Conservation (phyloP, 495 filamentous ascomycete genomes). For the Aspergillus saccharolyticus region DNA sequence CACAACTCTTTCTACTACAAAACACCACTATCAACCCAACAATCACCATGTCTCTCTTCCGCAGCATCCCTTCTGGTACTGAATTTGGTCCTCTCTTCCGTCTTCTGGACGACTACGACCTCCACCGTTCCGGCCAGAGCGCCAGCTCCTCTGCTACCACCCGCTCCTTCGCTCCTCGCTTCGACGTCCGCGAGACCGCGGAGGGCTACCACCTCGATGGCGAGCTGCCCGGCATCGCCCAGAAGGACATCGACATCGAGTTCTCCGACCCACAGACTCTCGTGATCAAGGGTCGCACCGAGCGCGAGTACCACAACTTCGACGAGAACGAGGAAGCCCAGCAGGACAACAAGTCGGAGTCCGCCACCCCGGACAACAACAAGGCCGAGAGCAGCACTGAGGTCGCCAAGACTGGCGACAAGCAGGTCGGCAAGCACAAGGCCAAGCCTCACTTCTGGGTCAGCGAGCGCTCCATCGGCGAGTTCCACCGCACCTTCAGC, state of each 20-base stretch:
- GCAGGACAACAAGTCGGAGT: background rate
- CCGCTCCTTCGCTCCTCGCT: constrained; percentile 59
- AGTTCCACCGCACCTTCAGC: constrained; percentile 76
- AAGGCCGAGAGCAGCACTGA: background rate
- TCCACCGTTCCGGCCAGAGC: constrained; percentile 15
- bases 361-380: background rate
- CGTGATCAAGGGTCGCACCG: constrained; percentile 56
- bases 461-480: constrained; percentile 73
- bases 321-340: constrained; percentile 36
- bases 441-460: constrained; percentile 67
- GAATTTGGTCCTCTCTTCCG: constrained; percentile 28
- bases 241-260: constrained; percentile 69
- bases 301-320: constrained; percentile 13
- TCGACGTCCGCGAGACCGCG: constrained; percentile 68
- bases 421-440: constrained; percentile 19
- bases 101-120: constrained; percentile 29
- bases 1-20: background rate
- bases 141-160: constrained; percentile 5
- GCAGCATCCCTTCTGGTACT: constrained; percentile 1
- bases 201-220: constrained; percentile 71
- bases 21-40: background rate
- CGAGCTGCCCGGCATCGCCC: constrained; percentile 73
- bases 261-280: constrained; percentile 72
- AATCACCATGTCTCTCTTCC: constrained; percentile 9
- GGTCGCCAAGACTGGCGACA: constrained; percentile 11